phyloP scores from a whole-genome alignment of 148 eudicot species.

The Polygonum aviculare region DNA sequence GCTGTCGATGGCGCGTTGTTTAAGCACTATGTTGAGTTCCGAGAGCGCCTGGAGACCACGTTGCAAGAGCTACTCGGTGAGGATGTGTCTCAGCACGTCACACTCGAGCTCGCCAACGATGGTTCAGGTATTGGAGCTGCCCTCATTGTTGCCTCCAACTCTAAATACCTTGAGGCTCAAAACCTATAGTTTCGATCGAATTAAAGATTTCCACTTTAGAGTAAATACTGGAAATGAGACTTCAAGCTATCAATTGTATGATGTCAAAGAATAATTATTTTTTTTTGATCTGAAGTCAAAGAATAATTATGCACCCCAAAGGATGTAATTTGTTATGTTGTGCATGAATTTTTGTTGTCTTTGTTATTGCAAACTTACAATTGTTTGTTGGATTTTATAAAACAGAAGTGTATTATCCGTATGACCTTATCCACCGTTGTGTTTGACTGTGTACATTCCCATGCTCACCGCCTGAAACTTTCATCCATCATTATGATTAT shows the following conservation, averaged over 20 bases:
- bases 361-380: too few species aligned
- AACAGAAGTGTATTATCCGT: too few species aligned
- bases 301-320: too few species aligned
- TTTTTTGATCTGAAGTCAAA: too few species aligned
- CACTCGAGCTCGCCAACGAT: slow-evolving; percentile 51
- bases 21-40: slow-evolving; percentile 57
- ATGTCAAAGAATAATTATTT: too few species aligned
- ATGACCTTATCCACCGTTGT: not conserved
- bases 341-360: too few species aligned
- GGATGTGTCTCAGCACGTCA: slow-evolving; percentile 31
- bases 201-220: too few species aligned
- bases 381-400: too few species aligned
- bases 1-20: slow-evolving; percentile 75
- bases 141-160: slow-evolving; percentile 77
- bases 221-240: too few species aligned
- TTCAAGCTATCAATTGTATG: too few species aligned
- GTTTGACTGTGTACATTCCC: not conserved
- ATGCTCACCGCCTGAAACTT: not conserved
- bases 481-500: too few species aligned
- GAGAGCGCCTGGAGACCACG: slow-evolving; percentile 41
- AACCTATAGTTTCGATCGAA: not conserved
- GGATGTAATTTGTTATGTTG: too few species aligned
- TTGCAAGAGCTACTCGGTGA: slow-evolving; percentile 51
- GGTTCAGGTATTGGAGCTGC: slow-evolving; percentile 92
- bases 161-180: slow-evolving; percentile 13